Conservation (phyloP, 192 early-diverging fungal species). For the Funneliformis mosseae region DNA sequence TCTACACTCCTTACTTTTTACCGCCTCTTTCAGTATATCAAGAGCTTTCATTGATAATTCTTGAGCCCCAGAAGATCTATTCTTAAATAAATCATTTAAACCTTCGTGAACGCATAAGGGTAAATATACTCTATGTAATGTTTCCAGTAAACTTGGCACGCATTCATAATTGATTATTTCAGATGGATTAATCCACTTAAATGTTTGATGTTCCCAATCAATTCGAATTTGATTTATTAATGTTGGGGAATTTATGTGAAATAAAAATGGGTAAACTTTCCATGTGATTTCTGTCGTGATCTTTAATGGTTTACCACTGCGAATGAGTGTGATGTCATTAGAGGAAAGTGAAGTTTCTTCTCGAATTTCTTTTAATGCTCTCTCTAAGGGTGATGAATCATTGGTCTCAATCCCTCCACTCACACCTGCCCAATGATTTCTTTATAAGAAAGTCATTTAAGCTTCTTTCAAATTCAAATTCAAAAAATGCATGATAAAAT, state of each 20-base stretch:
- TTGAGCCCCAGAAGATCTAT: constrained; percentile 31
- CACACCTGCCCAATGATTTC: constrained; percentile 26
- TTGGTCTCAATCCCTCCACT: constrained; percentile 16
- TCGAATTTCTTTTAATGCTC: constrained; percentile 22
- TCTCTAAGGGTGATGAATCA: constrained; percentile 14
- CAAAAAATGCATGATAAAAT: background rate
- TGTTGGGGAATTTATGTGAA: background rate
- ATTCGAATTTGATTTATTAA: background rate
- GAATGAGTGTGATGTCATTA: background rate
- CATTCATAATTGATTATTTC: constrained; percentile 3
- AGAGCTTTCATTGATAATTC: constrained; percentile 12
- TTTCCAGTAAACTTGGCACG: constrained; percentile 19
- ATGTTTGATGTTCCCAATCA: constrained; percentile 30
- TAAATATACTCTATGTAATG: constrained; percentile 27
- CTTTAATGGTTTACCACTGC: constrained; percentile 13
- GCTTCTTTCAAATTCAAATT: background rate
- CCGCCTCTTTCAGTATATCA: background rate
- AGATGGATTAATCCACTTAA: constrained; percentile 18
- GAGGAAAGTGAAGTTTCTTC: constrained; percentile 12
- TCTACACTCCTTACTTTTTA: background rate
- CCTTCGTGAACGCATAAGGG: constrained; percentile 10
- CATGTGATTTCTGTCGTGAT: constrained; percentile 1
- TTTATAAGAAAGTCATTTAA: background rate
- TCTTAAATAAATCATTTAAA: constrained; percentile 8
- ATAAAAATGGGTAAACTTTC: constrained; percentile 28